Evolutionary conservation across 2,329 filamentous ascomycete genomes (phyloP), one percentile per base, ranked within the genome.

Genomic region (Phaeoacremonium minimum): DNA sequence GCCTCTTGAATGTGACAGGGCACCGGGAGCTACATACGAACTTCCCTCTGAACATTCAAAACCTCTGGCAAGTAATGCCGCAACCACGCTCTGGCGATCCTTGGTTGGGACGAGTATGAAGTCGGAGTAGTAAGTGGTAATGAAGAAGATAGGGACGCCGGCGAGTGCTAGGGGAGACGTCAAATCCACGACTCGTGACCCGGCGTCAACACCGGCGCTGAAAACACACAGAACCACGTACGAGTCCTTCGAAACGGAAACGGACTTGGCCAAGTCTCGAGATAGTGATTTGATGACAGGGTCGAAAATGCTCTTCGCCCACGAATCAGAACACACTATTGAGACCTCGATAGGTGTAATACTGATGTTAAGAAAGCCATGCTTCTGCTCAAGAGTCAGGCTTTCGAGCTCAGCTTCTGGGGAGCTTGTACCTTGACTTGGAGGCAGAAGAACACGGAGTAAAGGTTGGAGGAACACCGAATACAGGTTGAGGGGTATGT

Each of bases 71-170:
- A 91, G 73, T 5, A 97, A 71, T 0, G 88, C 85, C 40, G 80
- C 72, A 20, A 88, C 79, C 32, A 97, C 90, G 28, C 81, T 83
- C 17, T 75, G 66, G 34, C 84, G 80, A 51, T 85, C 80, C 54
- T 82, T 85, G 36, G 73, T 73, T 1, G 93, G 90, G 1, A 96
- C 88, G 22, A 97, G 75, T 50, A 98, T 94, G 62, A 95, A 97
- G 65, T 98, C 91, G 20, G 87, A 93, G 63, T 95, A 97, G 63
- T 97, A 98, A 19, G 89, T 96, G 4, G 91, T 96, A 58, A 96
- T 95, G 73, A 97, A 97, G 70, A 97, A 96, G 55, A 98, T 95
- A 36, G 91, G 87, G 35, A 97, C 93, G 49, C 88, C 87, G 33
- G 91, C 91, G 56, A 96, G 74, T 18, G 93, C 91, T 19, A 97